Conservation (phyloP, 768 basidiomycete genomes). For the Amanita exitialis region DNA sequence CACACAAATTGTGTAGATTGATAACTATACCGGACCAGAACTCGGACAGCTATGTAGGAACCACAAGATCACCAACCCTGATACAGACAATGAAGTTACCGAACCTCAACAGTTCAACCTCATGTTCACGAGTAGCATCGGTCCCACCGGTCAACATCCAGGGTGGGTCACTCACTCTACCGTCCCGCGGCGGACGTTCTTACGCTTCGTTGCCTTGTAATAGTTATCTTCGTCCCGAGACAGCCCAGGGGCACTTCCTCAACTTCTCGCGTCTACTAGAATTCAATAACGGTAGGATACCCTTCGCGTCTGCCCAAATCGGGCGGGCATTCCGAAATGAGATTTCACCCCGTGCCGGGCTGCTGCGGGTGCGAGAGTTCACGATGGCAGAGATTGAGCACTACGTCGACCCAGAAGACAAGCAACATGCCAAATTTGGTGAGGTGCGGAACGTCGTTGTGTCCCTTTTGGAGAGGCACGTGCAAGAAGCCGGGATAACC, state of each 20-base stretch:
- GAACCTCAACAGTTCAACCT: slow-evolving; percentile 96
- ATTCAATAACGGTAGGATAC: slow-evolving; percentile 94
- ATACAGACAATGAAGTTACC: slow-evolving; percentile 84
- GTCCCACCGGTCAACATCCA: slow-evolving; percentile 93
- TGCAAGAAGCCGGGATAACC: slow-evolving; percentile 71
- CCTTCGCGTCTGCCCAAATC: slow-evolving; percentile 96
- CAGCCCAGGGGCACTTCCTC: slow-evolving; percentile 97
- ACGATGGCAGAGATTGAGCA: slow-evolving; percentile 99
- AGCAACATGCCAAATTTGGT: slow-evolving; percentile 74
- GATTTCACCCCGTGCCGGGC: slow-evolving; percentile 92
- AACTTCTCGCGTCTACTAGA: slow-evolving; percentile 96
- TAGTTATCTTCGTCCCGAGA: slow-evolving; percentile 94
- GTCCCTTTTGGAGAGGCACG: slow-evolving; percentile 68
- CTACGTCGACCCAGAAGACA: slow-evolving; percentile 92
- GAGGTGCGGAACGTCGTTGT: slow-evolving; percentile 73
- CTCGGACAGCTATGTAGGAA: slow-evolving; percentile 80
- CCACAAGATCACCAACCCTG: slow-evolving; percentile 78
- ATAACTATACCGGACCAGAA: slow-evolving; percentile 87
- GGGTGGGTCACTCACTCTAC: slow-evolving; percentile 43
- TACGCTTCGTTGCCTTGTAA: slow-evolving; percentile 1
- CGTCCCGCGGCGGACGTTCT: slow-evolving; percentile 1
- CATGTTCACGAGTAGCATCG: slow-evolving; percentile 97
- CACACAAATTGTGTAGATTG: slow-evolving; percentile 45
- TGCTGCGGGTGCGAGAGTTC: slow-evolving; percentile 96
- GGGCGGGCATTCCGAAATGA: slow-evolving; percentile 97